Conservation (phyloP, 805 yeast species). For the Starmerella powellii region DNA sequence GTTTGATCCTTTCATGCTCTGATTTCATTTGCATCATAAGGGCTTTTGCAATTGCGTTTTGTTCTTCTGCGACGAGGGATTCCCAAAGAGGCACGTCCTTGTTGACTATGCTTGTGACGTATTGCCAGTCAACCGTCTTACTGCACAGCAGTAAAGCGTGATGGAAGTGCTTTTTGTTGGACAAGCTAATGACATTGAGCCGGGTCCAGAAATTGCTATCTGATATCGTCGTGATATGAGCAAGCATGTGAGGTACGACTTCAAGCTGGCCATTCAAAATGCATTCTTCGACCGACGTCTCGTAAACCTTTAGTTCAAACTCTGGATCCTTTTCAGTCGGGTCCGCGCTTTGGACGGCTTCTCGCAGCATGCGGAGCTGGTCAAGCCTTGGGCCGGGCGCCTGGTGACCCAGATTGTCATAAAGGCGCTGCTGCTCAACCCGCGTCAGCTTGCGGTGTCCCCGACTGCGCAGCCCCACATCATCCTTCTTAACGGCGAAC, state of each 20-base stretch:
- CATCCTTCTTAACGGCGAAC: slow-evolving; percentile 1
- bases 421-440: slow-evolving; percentile 10
- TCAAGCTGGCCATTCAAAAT: slow-evolving; percentile 3
- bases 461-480: slow-evolving; percentile 10
- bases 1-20: not conserved
- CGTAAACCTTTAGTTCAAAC: slow-evolving; percentile 8
- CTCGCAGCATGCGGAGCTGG: slow-evolving; percentile 12
- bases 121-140: not conserved
- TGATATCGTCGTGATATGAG: not conserved
- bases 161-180: slow-evolving; percentile 10
- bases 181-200: slow-evolving; percentile 6
- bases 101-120: slow-evolving; percentile 5
- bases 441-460: slow-evolving; percentile 8
- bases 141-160: slow-evolving; percentile 5
- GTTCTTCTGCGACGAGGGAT: not conserved
- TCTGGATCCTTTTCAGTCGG: not conserved
- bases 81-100: slow-evolving; percentile 11
- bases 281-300: slow-evolving; percentile 4
- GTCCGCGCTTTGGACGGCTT: slow-evolving; percentile 7
- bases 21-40: slow-evolving; percentile 9
- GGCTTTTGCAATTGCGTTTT: not conserved
- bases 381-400: not conserved
- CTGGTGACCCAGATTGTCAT: not conserved
- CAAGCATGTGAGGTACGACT: slow-evolving; percentile 8
- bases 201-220: not conserved